These are phyloP conservation scores for Lignosus rhinocerotis DNA, from an alignment of 1,284 basidiomycete species.

Conservation along the genomic window DNA sequence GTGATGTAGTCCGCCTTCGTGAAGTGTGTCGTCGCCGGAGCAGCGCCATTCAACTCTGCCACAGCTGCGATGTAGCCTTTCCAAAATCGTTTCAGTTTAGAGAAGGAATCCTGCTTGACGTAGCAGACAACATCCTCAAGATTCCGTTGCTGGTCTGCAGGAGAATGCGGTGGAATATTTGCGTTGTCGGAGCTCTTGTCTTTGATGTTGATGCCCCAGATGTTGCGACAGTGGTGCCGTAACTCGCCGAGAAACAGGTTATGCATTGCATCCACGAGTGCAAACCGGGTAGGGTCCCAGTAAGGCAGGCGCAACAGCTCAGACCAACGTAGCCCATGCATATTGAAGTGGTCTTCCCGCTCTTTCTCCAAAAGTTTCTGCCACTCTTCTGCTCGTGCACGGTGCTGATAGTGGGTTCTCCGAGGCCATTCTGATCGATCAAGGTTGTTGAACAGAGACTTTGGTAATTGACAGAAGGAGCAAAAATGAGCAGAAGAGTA, in stretches of 20 bases:
- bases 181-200: not conserved
- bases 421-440: conserved; percentile 11
- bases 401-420: conserved; percentile 6
- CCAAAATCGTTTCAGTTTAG: not conserved
- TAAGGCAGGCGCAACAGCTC: conserved; percentile 5
- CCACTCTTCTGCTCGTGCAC: conserved; percentile 29
- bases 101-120: not conserved
- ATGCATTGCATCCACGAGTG: conserved; percentile 14
- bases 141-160: not conserved
- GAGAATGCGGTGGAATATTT: not conserved
- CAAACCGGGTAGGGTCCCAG: conserved; percentile 12
- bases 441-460: conserved; percentile 2
- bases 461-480: conserved; percentile 12
- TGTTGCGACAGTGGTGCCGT: not conserved
- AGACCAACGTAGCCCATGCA: conserved; percentile 37
- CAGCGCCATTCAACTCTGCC: not conserved
- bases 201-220: conserved; percentile 9
- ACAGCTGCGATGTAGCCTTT: conserved; percentile 7
- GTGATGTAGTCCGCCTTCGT: not conserved
- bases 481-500: conserved; percentile 18
- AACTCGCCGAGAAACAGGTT: not conserved
- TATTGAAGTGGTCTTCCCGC: conserved; percentile 26
- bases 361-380: conserved; percentile 21
- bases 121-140: not conserved
- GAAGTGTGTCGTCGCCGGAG: not conserved